Percentiles rank a stretch among this genome's conserved stretches.
phyloP scores from a whole-genome alignment of 108 stramenopile species.

The Cyclotella kingstonii region DNA sequence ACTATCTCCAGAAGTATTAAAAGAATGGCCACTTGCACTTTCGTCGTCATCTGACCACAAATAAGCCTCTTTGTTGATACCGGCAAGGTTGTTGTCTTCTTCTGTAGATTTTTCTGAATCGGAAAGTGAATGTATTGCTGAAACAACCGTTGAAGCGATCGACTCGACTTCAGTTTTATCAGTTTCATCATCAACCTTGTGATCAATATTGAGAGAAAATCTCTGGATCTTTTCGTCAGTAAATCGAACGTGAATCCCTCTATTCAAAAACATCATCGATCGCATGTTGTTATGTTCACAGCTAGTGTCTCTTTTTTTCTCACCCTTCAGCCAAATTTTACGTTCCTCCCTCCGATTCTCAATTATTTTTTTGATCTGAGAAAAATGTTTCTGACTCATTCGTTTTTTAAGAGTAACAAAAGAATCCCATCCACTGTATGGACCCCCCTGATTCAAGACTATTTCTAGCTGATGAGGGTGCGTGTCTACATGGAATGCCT shows the following conservation, averaged over 20 bases:
- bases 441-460: too few species aligned
- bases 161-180: too few species aligned
- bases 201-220: slow-evolving; percentile 1
- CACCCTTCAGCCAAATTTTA: slow-evolving; percentile 16
- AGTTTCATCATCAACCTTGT: too few species aligned
- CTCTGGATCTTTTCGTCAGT: not conserved
- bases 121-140: slow-evolving; percentile 18
- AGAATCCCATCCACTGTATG: slow-evolving; percentile 8
- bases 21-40: not conserved
- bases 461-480: slow-evolving; percentile 25
- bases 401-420: slow-evolving; percentile 17
- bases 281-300: not conserved
- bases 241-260: slow-evolving; percentile 69
- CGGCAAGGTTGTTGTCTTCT: not conserved
- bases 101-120: slow-evolving; percentile 11
- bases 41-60: slow-evolving; percentile 43
- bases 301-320: not conserved
- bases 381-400: slow-evolving; percentile 17
- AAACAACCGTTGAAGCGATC: too few species aligned
- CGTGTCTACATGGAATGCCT: slow-evolving; percentile 72
- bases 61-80: slow-evolving; percentile 15
- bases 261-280: slow-evolving; percentile 46
- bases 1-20: not conserved
- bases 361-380: slow-evolving; percentile 22
- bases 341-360: slow-evolving; percentile 20